These are phyloP conservation scores for Russula compacta DNA, from an alignment of 768 basidiomycete genomes.

Conservation along the genomic window DNA sequence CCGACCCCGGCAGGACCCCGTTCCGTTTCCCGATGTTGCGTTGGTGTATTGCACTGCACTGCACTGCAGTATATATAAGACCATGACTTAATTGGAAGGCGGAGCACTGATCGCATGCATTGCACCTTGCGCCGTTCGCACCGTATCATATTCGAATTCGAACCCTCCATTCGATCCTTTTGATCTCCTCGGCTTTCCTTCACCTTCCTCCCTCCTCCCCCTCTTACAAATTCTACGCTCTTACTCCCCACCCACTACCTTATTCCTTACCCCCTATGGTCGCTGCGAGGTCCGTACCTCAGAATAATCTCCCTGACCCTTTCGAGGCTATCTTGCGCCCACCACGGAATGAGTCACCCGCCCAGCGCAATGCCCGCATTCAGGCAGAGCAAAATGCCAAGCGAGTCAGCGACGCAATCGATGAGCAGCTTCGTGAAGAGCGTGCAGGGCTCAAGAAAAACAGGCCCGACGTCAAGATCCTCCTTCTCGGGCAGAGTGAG, in stretches of 20 bases:
- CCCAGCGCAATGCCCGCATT: slow-evolving; percentile 56
- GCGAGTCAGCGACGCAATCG: slow-evolving; percentile 66
- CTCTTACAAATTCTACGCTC: too few relatives aligned
- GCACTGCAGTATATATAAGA: too few relatives aligned
- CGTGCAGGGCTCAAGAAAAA: slow-evolving; percentile 48
- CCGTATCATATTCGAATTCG: too few relatives aligned
- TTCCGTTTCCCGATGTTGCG: too few relatives aligned
- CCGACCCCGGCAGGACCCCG: too few relatives aligned
- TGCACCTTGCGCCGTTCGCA: too few relatives aligned
- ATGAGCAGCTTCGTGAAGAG: slow-evolving; percentile 67
- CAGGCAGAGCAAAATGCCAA: slow-evolving; percentile 62
- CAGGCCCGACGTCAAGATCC: slow-evolving; percentile 60
- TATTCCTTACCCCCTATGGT: slow-evolving; percentile 7
- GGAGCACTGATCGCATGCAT: too few relatives aligned
- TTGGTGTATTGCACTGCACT: too few relatives aligned
- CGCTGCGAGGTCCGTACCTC: slow-evolving; percentile 6
- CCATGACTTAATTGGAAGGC: too few relatives aligned
- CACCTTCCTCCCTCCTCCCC: too few relatives aligned
- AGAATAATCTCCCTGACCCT: slow-evolving; percentile 47
- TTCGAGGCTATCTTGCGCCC: slow-evolving; percentile 59
- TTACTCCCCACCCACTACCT: not conserved
- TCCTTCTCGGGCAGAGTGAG: slow-evolving; percentile 82
- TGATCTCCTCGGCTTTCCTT: not conserved
- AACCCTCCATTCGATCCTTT: too few relatives aligned
- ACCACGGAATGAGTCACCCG: slow-evolving; percentile 61